These are phyloP conservation scores for Verticillium alfalfae DNA, from an alignment of 2,329 filamentous ascomycete species.

Conservation along the genomic window DNA sequence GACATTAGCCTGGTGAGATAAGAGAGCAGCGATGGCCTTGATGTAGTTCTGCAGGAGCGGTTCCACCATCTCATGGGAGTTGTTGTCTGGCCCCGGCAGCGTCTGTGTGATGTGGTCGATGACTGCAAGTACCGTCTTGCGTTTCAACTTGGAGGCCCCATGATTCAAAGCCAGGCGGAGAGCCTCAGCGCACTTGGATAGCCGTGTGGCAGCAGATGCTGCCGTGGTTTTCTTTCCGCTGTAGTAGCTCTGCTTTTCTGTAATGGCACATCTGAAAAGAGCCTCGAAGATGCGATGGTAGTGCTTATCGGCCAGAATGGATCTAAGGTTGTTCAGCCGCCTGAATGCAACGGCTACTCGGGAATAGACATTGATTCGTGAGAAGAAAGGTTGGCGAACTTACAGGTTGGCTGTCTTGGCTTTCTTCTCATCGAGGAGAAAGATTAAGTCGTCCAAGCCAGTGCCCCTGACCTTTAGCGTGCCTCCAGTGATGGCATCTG, in stretches of 20 bases:
- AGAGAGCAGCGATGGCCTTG: constrained; percentile 64
- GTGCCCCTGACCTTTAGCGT: constrained; percentile 30
- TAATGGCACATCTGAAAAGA: constrained; percentile 63
- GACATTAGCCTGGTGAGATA: constrained; percentile 69
- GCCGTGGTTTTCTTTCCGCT: constrained; percentile 47
- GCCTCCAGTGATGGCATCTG: constrained; percentile 21
- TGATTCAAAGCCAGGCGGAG: constrained; percentile 68
- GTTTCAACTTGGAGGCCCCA: constrained; percentile 61
- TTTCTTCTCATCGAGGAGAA: constrained; percentile 28
- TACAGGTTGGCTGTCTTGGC: constrained; percentile 28
- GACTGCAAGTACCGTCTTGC: constrained; percentile 72
- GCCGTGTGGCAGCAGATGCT: constrained; percentile 45
- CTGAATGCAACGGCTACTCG: background rate
- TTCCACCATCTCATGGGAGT: constrained; percentile 58
- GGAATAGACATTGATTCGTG: background rate
- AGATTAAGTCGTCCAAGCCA: constrained; percentile 34
- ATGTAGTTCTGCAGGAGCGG: constrained; percentile 73
- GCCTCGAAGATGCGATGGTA: constrained; percentile 78
- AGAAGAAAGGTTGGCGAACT: constrained; percentile 4
- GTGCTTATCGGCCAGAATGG: constrained; percentile 63
- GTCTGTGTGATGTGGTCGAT: constrained; percentile 78
- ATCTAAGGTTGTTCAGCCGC: constrained; percentile 9
- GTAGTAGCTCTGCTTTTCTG: constrained; percentile 62
- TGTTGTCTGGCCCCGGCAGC: constrained; percentile 55
- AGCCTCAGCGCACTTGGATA: constrained; percentile 65